Evolutionary conservation across 768 basidiomycete species (phyloP).

Genomic region (Tulasnella sp.): DNA sequence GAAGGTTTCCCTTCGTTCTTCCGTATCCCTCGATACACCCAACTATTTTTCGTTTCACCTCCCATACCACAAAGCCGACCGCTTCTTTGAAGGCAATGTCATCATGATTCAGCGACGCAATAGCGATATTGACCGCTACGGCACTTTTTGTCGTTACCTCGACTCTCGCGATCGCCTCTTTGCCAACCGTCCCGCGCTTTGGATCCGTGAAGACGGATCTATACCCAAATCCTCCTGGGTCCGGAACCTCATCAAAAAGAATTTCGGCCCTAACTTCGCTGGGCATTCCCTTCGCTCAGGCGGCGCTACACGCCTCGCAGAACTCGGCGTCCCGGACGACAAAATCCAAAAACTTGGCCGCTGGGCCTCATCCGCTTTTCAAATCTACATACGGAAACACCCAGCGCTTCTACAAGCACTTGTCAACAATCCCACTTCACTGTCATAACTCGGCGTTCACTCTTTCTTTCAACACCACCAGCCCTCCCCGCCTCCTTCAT

Average conservation of each 20-base stretch:
- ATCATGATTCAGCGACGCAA: slow-evolving; percentile 11
- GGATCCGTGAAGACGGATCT: slow-evolving; percentile 30
- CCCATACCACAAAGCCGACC: slow-evolving; percentile 21
- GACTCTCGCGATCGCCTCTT: slow-evolving; percentile 1
- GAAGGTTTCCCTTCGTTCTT: slow-evolving; percentile 8
- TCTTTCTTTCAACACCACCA: too few species aligned
- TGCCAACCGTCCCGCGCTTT: slow-evolving; percentile 26
- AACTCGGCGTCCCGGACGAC: slow-evolving; percentile 23
- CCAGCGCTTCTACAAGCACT: slow-evolving; percentile 30
- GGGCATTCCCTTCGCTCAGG: slow-evolving; percentile 34
- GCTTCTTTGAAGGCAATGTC: slow-evolving; percentile 19
- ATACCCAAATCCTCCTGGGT: slow-evolving; percentile 36
- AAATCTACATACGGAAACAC: slow-evolving; percentile 33
- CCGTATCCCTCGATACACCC: neutral
- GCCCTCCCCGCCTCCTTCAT: too few species aligned
- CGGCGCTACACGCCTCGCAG: slow-evolving; percentile 32
- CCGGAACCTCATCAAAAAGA: slow-evolving; percentile 21
- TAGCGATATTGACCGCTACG: neutral
- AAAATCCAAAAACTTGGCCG: slow-evolving; percentile 31
- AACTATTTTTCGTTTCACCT: slow-evolving; percentile 15
- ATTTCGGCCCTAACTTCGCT: slow-evolving; percentile 32
- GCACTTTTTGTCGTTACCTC: neutral
- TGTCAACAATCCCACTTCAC: neutral
- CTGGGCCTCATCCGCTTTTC: slow-evolving; percentile 31
- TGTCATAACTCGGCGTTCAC: neutral